Base-by-base conservation (phyloP, 2,329 filamentous ascomycete genomes). In the Raffaelea ambrosiae region DNA sequence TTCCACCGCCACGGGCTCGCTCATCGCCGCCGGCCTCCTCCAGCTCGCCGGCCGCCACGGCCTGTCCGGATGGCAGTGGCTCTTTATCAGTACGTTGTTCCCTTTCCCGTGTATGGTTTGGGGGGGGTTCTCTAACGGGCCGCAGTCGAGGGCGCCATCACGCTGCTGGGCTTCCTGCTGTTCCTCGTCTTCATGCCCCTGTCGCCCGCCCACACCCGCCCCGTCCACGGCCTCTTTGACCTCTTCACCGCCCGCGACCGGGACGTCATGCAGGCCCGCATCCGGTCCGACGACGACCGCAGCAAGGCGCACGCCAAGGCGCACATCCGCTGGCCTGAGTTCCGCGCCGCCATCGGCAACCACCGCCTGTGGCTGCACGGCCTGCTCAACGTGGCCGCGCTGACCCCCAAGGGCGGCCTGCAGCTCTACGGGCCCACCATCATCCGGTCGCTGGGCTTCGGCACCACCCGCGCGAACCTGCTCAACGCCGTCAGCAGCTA, bases 1-100 rank as follows among this genome's bases (percentile, higher is more conserved):
- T 9, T 75, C 71, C 2, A 69, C 73, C 4, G 71, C 74, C 2
- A 39, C 35, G 3, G 43, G 43, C 4, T 46, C 43, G 10, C 43
- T 46, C 33, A 46, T 46, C 18, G 43, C 43, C 3, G 43, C 43
- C 14, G 43, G 43, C 4, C 26, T 39, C n/a, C 33, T 46, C 21
- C 18, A 18, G 2, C 18, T 46, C 18, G 4, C 9, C n/a, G 43
- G 43, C 13, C 14, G 16, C 14, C 16, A 20, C 4, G 43, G 43
- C 8, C 35, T 39, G 35, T 31, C 43, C 3, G 33, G 43, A 3
- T 46, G 33, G 43, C 33, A 29, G 18, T 46, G 43, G 35, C 14
- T 46, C 11, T 40, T 39, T 14, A n/a, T 38, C 35, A 38, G 16
- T n/a, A 38, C 16, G 35, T 38, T 38, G 8, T 9, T 9, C 5